phyloP scores from a whole-genome alignment of 2,329 filamentous ascomycete genomes.

The Neocatenulostroma microsporum region DNA sequence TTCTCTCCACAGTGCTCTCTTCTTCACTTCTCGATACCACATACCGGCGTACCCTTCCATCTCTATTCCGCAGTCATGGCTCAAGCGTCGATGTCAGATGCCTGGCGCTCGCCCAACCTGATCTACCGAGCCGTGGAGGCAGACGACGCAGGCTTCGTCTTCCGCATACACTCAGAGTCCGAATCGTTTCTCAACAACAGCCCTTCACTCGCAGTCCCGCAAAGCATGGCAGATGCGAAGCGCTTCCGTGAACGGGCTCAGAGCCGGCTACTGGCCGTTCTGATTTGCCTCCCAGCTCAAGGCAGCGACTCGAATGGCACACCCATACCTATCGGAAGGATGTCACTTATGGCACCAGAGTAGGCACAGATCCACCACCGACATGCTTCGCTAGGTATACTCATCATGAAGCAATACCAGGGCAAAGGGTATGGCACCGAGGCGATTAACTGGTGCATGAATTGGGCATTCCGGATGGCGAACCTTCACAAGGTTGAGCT shows the following conservation, averaged over 20 bases:
- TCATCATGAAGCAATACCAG: constrained; percentile 30
- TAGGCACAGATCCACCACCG: constrained; percentile 34
- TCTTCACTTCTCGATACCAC: no score
- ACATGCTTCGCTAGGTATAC: constrained; percentile 34
- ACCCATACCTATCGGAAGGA: constrained; percentile 29
- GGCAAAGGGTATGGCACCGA: constrained; percentile 41
- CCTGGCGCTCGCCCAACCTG: constrained; percentile 33
- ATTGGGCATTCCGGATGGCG: constrained; percentile 41
- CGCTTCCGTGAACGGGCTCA: no score
- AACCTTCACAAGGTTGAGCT: constrained; percentile 42
- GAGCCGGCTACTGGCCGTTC: constrained; percentile 29
- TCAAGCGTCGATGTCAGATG: constrained; percentile 7
- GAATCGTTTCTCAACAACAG: constrained; percentile 7
- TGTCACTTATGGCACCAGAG: constrained; percentile 22
- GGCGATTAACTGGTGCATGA: constrained; percentile 41
- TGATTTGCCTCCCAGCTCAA: constrained; percentile 31
- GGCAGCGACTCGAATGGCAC: no score
- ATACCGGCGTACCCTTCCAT: no score
- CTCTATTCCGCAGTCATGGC: no score
- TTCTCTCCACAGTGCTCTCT: no score
- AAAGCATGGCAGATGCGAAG: no score
- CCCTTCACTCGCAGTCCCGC: no score
- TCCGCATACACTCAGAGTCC: constrained; percentile 8
- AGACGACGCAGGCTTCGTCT: constrained; percentile 25
- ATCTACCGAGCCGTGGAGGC: constrained; percentile 33